Base-by-base conservation (phyloP, 148 eudicot species). In the Amaranthus cruentus region DNA sequence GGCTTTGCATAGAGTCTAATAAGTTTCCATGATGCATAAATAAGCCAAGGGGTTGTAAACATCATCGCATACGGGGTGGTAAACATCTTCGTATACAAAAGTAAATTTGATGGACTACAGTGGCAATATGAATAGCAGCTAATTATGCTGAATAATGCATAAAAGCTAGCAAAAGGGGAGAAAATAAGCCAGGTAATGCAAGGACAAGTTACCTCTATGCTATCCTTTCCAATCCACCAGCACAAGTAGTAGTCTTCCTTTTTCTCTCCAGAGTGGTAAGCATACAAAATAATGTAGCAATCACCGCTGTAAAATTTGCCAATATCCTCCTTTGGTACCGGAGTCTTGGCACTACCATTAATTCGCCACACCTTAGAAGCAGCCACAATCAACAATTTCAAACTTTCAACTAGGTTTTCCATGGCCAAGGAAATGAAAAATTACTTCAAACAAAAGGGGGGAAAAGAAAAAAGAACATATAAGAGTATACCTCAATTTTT, bases 251-350 rank as follows among this genome's bases (percentile, higher is more conserved):
- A 92, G 79, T 96, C 97, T 80, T 96, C 99, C 78, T 90, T 96
- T 87, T 89, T 92, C 76, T 96, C 99, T 68, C 90, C 86, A 80
- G 96, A 85, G 78, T 89, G 96, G 79, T 92, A 90, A 47, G 97
- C 82, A 80, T 96, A 90, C 70, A 96, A 88, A 72, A 90, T 82
- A 66, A 92, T 90, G 79, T 96, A 96, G 86, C 99, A 88, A 85
- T 96, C 99, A 68, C 99, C 99, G 75, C 95, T 84, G 77, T 90
- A 92, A 80, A 96, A 96, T 87, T 90, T 96, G 71, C 99, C 99
- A 68, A 92, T 72, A 72, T 96, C 96, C 64, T 90, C 96, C 77
- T 77, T 84, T 63, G 92, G 78, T 48, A 96, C 85, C 13, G 91
- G 91, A 78, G 88, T 87, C 80, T 96, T 96, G 70, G 91, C 90